phyloP scores from a whole-genome alignment of 2,329 filamentous ascomycete genomes.

The Penicillium brevicompactum region DNA sequence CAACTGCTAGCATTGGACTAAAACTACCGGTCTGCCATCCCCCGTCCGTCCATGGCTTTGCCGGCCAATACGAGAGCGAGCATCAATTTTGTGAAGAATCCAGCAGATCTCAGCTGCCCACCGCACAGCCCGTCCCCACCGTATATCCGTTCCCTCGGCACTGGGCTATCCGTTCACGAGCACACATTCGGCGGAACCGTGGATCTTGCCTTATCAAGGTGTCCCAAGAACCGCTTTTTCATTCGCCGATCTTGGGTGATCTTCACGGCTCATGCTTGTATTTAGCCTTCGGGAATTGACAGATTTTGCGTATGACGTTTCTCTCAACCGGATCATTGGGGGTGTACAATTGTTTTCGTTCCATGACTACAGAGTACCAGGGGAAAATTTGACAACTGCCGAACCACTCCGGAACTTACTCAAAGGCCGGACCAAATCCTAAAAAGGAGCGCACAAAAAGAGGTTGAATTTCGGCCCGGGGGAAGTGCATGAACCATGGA shows the following conservation, averaged over 20 bases:
- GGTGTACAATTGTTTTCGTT: no score
- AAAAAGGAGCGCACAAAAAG: not conserved
- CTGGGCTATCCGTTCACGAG: conserved; percentile 18
- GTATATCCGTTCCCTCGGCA: not conserved
- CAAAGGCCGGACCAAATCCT: not conserved
- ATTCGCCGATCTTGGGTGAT: conserved; percentile 3
- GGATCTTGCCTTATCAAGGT: conserved; percentile 16
- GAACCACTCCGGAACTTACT: conserved; percentile 14
- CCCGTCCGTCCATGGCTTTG: not conserved
- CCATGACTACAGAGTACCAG: no score
- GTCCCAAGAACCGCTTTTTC: conserved; percentile 13
- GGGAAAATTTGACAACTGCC: not conserved
- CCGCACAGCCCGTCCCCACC: conserved; percentile 6
- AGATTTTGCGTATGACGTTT: not conserved
- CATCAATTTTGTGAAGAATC: not conserved
- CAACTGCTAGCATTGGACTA: not conserved
- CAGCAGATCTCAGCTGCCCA: conserved; percentile 6
- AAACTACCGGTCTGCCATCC: not conserved
- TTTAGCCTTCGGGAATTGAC: not conserved
- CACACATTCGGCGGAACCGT: conserved; percentile 22
- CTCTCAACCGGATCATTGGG: not conserved
- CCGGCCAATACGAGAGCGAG: not conserved
- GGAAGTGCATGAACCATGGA: not conserved
- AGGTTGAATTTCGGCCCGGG: not conserved
- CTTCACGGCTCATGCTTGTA: not conserved